Evolutionary conservation across 2,329 filamentous ascomycete species (phyloP).

Genomic region (Pyrenochaeta sp.): DNA sequence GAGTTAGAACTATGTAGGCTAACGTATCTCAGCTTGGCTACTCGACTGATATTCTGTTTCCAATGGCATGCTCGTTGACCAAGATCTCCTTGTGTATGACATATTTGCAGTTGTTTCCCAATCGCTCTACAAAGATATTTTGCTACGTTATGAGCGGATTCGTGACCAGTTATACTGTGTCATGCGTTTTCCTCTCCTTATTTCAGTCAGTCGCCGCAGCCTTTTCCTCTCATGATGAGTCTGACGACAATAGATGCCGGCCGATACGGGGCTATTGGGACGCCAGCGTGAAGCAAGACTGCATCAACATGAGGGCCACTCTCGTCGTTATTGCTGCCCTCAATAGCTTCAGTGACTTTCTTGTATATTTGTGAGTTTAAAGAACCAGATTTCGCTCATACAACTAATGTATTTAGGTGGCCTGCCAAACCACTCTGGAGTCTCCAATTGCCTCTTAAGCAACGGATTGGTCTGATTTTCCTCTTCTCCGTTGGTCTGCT

Average conservation of each 20-base stretch:
- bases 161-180: conserved; percentile 27
- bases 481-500: conserved; percentile 37
- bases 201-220: conserved; percentile 24
- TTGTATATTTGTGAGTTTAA: conserved; percentile 39
- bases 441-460: conserved; percentile 36
- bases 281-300: conserved; percentile 19
- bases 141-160: conserved; percentile 27
- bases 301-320: conserved; percentile 35
- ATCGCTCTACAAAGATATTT: conserved; percentile 29
- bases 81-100: conserved; percentile 41
- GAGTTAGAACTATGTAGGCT: neutral
- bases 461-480: conserved; percentile 36
- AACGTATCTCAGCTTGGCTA: conserved; percentile 24
- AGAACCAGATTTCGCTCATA: no score
- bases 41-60: conserved; percentile 33
- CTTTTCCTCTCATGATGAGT: neutral
- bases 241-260: conserved; percentile 21
- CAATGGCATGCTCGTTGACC: conserved; percentile 30
- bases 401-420: no score
- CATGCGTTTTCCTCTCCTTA: conserved; percentile 30
- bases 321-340: conserved; percentile 37
- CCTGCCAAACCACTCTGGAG: conserved; percentile 38
- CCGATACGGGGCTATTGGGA: conserved; percentile 36
- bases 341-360: conserved; percentile 41
- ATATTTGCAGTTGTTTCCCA: conserved; percentile 39